These are phyloP conservation scores for Solanum chiquidenum DNA, from an alignment of 257 asterid species.

Conservation along the genomic window DNA sequence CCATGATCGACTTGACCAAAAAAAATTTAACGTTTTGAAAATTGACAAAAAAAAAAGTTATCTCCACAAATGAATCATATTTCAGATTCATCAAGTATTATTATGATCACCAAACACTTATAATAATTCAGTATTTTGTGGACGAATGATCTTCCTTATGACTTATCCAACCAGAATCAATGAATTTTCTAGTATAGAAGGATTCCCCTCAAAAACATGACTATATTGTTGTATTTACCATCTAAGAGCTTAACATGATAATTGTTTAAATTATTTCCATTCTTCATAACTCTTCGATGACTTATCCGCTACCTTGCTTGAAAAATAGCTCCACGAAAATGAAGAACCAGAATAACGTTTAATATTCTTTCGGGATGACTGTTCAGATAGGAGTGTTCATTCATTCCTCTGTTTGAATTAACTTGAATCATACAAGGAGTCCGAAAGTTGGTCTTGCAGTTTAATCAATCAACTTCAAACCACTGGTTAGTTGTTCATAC, in stretches of 20 bases:
- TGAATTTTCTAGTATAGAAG: background rate
- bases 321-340: background rate
- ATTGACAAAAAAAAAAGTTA: background rate
- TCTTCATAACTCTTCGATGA: background rate
- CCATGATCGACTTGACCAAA: too few species aligned
- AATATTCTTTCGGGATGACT: background rate
- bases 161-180: background rate
- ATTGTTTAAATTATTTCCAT: background rate
- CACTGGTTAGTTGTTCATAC: constrained; percentile 41
- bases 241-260: background rate
- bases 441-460: background rate
- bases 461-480: background rate
- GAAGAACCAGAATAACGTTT: background rate
- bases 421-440: background rate
- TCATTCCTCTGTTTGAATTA: background rate
- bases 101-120: background rate
- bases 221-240: background rate
- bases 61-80: background rate
- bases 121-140: background rate
- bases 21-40: too few species aligned
- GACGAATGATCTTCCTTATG: background rate
- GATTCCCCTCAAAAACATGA: background rate
- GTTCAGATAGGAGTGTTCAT: background rate
- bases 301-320: background rate
- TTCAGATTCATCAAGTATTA: background rate